Percentiles rank a stretch among this genome's conserved stretches.
phyloP scores from a whole-genome alignment of 1,284 basidiomycete genomes.

The Leccinum pallidistipes region DNA sequence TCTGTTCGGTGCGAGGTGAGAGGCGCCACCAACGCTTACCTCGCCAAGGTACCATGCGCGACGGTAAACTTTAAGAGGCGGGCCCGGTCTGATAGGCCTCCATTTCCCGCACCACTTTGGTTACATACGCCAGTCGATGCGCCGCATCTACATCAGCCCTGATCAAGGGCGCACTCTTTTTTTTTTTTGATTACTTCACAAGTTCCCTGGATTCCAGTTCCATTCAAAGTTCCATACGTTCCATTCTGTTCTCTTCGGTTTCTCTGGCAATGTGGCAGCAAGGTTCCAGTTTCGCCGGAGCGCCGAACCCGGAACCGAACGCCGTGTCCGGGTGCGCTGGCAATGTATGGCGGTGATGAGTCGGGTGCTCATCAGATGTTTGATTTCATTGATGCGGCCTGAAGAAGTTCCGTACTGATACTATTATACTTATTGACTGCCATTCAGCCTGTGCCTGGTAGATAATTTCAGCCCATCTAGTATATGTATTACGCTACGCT shows the following conservation, averaged over 20 bases:
- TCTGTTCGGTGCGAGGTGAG: too few species aligned
- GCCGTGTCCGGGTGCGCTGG: too few species aligned
- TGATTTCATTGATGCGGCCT: neutral
- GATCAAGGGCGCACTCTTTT: neutral
- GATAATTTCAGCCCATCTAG: too few species aligned
- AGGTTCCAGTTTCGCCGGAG: neutral
- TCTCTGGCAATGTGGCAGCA: neutral
- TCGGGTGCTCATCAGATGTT: neutral
- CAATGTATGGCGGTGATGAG: too few species aligned
- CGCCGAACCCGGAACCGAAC: neutral
- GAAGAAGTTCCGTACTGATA: too few species aligned
- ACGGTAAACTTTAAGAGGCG: neutral
- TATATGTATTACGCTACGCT: too few species aligned
- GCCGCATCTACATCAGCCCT: neutral
- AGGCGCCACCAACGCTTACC: too few species aligned
- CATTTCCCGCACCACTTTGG: too few species aligned
- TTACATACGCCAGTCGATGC: too few species aligned
- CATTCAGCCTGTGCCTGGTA: too few species aligned
- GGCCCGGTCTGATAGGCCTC: too few species aligned
- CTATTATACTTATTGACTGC: neutral
- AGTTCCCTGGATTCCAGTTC: neutral
- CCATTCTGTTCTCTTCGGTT: neutral
- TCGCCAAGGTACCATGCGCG: too few species aligned
- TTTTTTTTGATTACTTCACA: neutral
- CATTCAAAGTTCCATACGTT: neutral